Conservation (phyloP, 2,329 filamentous ascomycete genomes). For the Fusarium clavum region DNA sequence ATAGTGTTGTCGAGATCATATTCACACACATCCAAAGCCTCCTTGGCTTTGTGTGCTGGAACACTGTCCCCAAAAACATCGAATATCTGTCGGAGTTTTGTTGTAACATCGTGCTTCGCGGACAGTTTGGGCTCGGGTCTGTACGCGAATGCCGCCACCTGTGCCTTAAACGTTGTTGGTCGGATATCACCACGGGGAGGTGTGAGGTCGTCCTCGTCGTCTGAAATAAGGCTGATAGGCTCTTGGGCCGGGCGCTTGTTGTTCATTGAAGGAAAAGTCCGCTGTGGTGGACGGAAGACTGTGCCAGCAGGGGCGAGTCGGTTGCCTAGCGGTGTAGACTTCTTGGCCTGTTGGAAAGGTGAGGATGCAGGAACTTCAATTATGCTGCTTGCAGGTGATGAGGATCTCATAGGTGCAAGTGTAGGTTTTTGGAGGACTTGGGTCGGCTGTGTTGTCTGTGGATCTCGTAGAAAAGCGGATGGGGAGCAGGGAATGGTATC, state of each 20-base stretch:
- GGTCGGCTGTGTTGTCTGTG: constrained; percentile 58
- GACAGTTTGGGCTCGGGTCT: constrained; percentile 59
- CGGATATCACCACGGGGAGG: constrained; percentile 71
- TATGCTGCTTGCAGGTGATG: constrained; percentile 59
- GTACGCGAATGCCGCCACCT: constrained; percentile 58
- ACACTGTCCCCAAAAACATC: constrained; percentile 51
- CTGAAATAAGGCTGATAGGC: constrained; percentile 61
- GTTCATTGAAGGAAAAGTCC: constrained; percentile 39
- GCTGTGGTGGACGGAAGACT: constrained; percentile 67
- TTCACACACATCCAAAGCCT: constrained; percentile 49
- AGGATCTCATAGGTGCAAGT: constrained; percentile 50
- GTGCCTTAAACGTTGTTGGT: constrained; percentile 66
- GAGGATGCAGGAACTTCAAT: constrained; percentile 93
- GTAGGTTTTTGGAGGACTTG: constrained; percentile 59
- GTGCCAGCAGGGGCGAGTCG: constrained; percentile 83
- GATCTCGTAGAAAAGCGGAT: constrained; percentile 50
- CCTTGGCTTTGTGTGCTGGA: constrained; percentile 48
- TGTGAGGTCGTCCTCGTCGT: constrained; percentile 59
- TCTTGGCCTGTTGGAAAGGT: constrained; percentile 65
- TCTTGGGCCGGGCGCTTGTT: constrained; percentile 54
- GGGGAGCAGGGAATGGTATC: constrained; percentile 62
- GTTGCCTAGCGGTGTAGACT: constrained; percentile 56
- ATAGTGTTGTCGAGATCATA: constrained; percentile 54
- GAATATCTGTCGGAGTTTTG: constrained; percentile 53
- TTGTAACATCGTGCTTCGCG: constrained; percentile 45